A percentile compares a stretch with the other conserved stretches of the same genome.
Conservation (phyloP, 768 basidiomycete species). For the Nidularia sp. region DNA sequence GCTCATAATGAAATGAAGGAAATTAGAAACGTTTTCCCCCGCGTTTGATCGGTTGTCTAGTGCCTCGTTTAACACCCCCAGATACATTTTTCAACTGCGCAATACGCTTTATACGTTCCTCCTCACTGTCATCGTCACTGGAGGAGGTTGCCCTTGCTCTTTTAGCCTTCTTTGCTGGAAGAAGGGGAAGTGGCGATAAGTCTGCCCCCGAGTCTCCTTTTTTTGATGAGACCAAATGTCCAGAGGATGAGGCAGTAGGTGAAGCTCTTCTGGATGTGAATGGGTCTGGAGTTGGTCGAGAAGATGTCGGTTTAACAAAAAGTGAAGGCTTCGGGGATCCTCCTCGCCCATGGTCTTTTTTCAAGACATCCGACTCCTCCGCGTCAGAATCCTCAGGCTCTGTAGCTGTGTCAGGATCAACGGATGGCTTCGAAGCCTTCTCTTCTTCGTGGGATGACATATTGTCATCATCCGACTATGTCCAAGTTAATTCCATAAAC, state of each 20-base stretch:
- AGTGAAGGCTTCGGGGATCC: no score
- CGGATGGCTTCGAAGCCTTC: conserved; percentile 2
- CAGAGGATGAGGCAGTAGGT: conserved; percentile 1
- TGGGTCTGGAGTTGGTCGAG: no score
- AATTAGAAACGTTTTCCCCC: conserved; percentile 70
- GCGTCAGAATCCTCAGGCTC: conserved; percentile 28
- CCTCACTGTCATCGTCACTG: conserved; percentile 59
- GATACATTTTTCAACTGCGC: conserved; percentile 35
- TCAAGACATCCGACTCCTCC: no score
- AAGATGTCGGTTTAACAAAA: no score
- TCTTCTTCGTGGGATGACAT: neutral
- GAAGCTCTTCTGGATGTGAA: no score
- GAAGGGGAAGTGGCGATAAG: conserved; percentile 49
- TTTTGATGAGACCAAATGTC: conserved; percentile 8
- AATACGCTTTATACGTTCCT: conserved; percentile 38
- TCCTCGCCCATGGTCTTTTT: no score
- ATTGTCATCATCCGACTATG: neutral
- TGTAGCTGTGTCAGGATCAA: conserved; percentile 40
- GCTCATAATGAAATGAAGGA: neutral
- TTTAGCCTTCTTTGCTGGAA: conserved; percentile 49
- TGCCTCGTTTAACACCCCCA: conserved; percentile 36
- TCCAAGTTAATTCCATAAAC: neutral
- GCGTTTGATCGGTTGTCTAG: conserved; percentile 72
- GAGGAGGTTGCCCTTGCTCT: conserved; percentile 28
- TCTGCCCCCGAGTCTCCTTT: conserved; percentile 19